Percentiles rank a stretch among this genome's conserved stretches.
Evolutionary conservation across 106 monocot species (phyloP).

Genomic region (Dendrobium officinale): DNA sequence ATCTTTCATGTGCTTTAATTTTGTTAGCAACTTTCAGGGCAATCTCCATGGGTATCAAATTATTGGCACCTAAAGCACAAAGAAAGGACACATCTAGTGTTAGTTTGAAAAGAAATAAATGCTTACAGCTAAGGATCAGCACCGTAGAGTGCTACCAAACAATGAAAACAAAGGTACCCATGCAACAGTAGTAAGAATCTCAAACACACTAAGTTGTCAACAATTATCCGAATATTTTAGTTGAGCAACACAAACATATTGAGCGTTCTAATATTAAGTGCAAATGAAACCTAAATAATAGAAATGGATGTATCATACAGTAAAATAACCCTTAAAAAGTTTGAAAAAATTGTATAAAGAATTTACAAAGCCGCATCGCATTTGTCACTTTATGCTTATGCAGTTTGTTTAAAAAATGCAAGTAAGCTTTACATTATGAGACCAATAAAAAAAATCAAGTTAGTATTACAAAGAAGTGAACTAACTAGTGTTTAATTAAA

Average conservation of each 20-base stretch:
- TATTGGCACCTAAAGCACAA: constrained; percentile 70
- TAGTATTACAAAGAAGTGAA: background rate
- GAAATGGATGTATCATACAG: no score
- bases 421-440: background rate
- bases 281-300: background rate
- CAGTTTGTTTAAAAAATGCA: no score
- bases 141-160: background rate
- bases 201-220: background rate
- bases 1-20: constrained; percentile 83
- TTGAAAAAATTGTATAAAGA: no score
- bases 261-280: background rate
- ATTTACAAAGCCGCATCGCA: no score
- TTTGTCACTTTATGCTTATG: no score
- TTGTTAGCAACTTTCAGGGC: constrained; percentile 91
- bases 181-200: background rate
- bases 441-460: background rate
- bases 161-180: background rate
- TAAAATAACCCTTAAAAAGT: no score
- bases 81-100: background rate
- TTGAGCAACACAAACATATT: constrained; percentile 1
- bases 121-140: background rate
- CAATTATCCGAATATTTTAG: background rate
- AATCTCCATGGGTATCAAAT: constrained; percentile 91
- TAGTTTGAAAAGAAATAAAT: background rate
- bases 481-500: background rate